These are phyloP conservation scores for Cercospora sp. DNA, from an alignment of 2,329 filamentous ascomycete genomes.

Conservation along the genomic window DNA sequence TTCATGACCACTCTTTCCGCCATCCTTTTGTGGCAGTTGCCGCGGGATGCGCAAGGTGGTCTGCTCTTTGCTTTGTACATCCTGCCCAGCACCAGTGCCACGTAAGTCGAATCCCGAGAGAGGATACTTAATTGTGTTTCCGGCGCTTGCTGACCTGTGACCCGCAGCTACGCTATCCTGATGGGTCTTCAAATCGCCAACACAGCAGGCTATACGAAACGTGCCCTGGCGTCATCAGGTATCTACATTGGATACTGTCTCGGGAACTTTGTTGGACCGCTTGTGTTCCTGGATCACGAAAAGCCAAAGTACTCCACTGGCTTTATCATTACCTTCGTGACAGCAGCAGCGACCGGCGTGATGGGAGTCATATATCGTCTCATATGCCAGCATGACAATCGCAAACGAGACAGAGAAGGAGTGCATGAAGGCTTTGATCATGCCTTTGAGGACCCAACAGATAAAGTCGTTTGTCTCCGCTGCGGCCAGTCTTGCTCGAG, in stretches of 20 bases:
- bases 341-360: constrained; percentile 39
- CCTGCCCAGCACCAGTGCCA: constrained; percentile 13
- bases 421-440: constrained; percentile 53
- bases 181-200: constrained; percentile 23
- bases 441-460: constrained; percentile 55
- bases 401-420: constrained; percentile 45
- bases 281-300: constrained; percentile 45
- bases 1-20: constrained; percentile 15
- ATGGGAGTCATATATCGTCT: constrained; percentile 49
- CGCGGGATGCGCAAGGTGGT: constrained; percentile 8
- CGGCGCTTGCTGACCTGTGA: background rate
- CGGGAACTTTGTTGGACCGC: constrained; percentile 49
- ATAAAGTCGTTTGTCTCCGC: constrained; percentile 37
- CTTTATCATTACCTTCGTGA: constrained; percentile 42
- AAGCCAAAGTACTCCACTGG: constrained; percentile 45
- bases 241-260: constrained; percentile 55
- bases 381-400: constrained; percentile 49
- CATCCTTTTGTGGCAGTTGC: constrained; percentile 18
- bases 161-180: constrained; percentile 4
- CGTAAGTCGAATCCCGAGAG: background rate
- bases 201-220: constrained; percentile 40
- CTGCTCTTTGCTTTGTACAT: constrained; percentile 20
- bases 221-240: constrained; percentile 49
- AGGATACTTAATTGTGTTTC: background rate
- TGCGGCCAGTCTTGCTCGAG: background rate